phyloP scores from a whole-genome alignment of 169 alveolate species.

The Plasmodium berghei region DNA sequence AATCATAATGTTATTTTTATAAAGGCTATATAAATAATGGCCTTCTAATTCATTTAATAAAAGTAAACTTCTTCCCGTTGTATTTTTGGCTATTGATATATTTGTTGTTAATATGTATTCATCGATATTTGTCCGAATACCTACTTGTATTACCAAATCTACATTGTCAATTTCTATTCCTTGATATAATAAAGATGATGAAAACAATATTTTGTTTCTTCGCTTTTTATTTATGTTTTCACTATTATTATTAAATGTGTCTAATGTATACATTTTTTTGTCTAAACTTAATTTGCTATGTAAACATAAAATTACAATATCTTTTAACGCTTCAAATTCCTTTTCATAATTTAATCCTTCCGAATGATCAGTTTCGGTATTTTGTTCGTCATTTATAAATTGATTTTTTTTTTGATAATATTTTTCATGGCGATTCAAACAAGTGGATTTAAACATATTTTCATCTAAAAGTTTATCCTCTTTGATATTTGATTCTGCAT shows the following conservation, averaged over 20 bases:
- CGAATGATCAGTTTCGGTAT: not conserved
- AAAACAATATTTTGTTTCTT: slow-evolving; percentile 36
- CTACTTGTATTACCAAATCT: slow-evolving; percentile 72
- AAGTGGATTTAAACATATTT: not conserved
- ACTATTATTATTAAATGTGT: slow-evolving; percentile 30
- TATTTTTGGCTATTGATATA: slow-evolving; percentile 40
- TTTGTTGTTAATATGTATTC: slow-evolving; percentile 64
- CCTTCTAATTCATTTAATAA: slow-evolving; percentile 68
- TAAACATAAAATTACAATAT: slow-evolving; percentile 31
- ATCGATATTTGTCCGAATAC: slow-evolving; percentile 33
- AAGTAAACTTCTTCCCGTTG: slow-evolving; percentile 44
- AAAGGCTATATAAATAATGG: slow-evolving; percentile 42
- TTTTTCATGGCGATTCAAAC: not conserved
- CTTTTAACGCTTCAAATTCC: slow-evolving; percentile 40
- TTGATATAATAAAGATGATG: slow-evolving; percentile 58
- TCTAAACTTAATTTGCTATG: slow-evolving; percentile 66
- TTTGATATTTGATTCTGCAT: not conserved
- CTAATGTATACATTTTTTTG: slow-evolving; percentile 59
- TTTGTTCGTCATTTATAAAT: not conserved
- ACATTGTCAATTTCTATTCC: slow-evolving; percentile 66
- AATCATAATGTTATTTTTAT: slow-evolving; percentile 49
- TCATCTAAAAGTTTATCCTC: not conserved
- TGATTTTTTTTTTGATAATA: not conserved
- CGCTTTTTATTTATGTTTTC: not conserved
- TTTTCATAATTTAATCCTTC: slow-evolving; percentile 7